Conservation (phyloP, 202 grass and related monocot species). For the Carex sylvatica region DNA sequence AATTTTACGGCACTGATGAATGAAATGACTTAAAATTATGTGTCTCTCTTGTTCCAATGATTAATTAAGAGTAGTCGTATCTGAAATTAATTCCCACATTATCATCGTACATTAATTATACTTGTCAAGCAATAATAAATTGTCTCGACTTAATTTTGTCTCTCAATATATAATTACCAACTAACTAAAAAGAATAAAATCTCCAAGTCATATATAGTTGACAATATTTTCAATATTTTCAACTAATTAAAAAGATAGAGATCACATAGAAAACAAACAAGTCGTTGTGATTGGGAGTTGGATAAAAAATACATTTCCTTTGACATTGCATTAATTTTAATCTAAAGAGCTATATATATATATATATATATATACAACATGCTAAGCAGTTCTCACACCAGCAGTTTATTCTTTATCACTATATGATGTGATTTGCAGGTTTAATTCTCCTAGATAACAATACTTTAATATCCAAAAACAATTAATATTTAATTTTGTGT, state of each 20-base stretch:
- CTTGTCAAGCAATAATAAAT: background rate
- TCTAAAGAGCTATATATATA: background rate
- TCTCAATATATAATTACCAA: background rate
- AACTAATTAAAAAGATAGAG: background rate
- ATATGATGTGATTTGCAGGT: slow-evolving; percentile 6
- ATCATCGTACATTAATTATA: background rate
- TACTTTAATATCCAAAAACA: background rate
- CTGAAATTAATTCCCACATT: background rate
- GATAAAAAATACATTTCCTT: slow-evolving; percentile 17
- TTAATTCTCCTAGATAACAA: background rate
- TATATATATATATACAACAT: background rate
- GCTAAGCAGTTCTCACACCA: slow-evolving; percentile 20
- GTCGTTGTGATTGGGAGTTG: slow-evolving; percentile 12
- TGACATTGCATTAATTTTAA: slow-evolving; percentile 10
- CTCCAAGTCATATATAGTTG: background rate
- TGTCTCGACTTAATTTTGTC: background rate
- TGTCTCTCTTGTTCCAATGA: background rate
- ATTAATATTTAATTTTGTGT: slow-evolving; percentile 22
- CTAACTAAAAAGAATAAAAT: background rate
- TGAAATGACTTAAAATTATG: background rate
- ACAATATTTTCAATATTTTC: background rate
- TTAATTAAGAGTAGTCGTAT: background rate
- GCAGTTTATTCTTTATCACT: background rate
- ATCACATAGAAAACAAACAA: background rate
- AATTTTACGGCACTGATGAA: too few relatives aligned